phyloP scores from a whole-genome alignment of 495 filamentous ascomycete species.

The Talaromyces wortmannii region DNA sequence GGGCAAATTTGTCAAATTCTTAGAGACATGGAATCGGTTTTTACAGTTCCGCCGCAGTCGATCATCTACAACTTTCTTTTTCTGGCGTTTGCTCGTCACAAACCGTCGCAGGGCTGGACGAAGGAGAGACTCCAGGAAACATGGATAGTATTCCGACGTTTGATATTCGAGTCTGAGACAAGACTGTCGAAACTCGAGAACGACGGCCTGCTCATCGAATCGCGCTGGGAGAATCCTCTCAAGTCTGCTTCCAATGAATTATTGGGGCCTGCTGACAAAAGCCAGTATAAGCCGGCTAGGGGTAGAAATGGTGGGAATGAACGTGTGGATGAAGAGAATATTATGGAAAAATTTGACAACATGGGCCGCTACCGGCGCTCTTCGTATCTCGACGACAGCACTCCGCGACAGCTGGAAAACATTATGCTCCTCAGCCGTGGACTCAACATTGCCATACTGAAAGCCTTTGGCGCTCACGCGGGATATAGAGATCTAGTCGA shows the following conservation, averaged over 20 bases:
- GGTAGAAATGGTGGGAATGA: not conserved
- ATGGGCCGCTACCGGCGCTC: not conserved
- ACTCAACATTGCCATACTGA: constrained; percentile 32
- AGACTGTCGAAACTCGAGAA: not conserved
- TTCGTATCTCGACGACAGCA: constrained; percentile 5
- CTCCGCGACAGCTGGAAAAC: constrained; percentile 28
- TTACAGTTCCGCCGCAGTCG: constrained; percentile 27
- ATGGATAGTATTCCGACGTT: constrained; percentile 39
- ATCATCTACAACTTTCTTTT: constrained; percentile 50
- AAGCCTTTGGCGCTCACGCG: constrained; percentile 35
- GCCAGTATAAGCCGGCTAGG: not conserved
- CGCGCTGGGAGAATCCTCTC: constrained; percentile 32
- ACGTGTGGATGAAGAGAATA: not conserved
- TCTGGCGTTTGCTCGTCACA: constrained; percentile 60
- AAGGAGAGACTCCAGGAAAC: constrained; percentile 41
- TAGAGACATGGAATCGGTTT: constrained; percentile 32
- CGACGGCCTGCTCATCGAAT: not conserved
- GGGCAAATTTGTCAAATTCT: constrained; percentile 27
- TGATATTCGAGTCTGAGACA: constrained; percentile 44
- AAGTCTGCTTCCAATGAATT: not conserved
- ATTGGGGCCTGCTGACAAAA: not conserved
- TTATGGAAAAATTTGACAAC: not conserved
- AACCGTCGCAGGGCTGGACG: constrained; percentile 43
- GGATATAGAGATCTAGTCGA: constrained; percentile 29
- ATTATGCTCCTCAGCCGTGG: constrained; percentile 35